Evolutionary conservation across 768 basidiomycete species (phyloP), one percentile per base, ranked within the genome.

Genomic region (Leccinum disarticulatum): DNA sequence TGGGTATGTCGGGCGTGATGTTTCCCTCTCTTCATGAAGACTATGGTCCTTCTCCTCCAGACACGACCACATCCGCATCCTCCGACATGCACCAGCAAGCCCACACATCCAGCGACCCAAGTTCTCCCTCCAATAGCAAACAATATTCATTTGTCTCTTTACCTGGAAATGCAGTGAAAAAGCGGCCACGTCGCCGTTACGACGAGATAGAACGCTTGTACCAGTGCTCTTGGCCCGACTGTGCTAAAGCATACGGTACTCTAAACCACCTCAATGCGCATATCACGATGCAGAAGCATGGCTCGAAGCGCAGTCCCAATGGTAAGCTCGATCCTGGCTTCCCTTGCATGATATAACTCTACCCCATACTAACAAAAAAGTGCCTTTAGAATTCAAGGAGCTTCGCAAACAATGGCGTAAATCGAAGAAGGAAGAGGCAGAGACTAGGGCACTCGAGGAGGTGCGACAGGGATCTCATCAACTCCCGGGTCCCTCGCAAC

Each of bases 211-310:
- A 97, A 76, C 86, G 95, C 28, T 76, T 96, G 55, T 98, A 98
- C 71, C 83, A 84, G 57, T 98, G 95, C 79, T 87, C 88, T 53
- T 92, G 86, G 83, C 83, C 82, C 4, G 81, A 85, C 48, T 88
- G 86, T 64, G 80, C 85, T 57, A 96, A 96, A 77, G 82, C 91
- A 28, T 97, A 96, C 68, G 95, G 95, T 31, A 97, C 95, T 4
- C 80, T 98, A 52, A 98, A 99, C 72, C 96, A 99, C 74, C 81
- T 99, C 61, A 99, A 99, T 72, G 94, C 95, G 31, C 96, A 99
- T 73, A 93, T 98, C 58, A 90, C 87, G n/a, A 97, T 97, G 92
- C 96, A 98, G 74, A 91, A 91, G 74, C 96, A 99, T 72, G 96
- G 96, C 47, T 57, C 80, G 15, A 98, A 96, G 77, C 84, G 95